Base-by-base conservation (phyloP, 768 basidiomycete genomes). In the Kwoniella mangroviensis region DNA sequence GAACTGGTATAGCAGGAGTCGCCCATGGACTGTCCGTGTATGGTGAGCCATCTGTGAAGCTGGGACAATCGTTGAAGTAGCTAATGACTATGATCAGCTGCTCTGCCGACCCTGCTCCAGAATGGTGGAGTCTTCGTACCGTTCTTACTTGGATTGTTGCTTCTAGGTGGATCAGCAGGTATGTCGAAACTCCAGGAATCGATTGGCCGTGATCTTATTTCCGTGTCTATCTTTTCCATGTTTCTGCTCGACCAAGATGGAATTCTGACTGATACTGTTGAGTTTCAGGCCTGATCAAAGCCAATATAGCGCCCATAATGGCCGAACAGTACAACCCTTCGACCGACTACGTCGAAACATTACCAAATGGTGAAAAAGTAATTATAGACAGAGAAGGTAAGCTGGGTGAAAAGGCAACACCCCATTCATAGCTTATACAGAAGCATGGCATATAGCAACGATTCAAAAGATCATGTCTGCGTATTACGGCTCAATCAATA, bases 401-500 rank as follows among this genome's bases (percentile, higher is more conserved):
- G 59, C n/a, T n/a, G 7, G 19, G 19, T 55, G 53, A 21, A 55
- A 26, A 55, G 10, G 26, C 42, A 43, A n/a, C n/a, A n/a, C n/a
- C n/a, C n/a, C n/a, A n/a, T n/a, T n/a, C n/a, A n/a, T n/a, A n/a
- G n/a, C n/a, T n/a, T n/a, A n/a, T n/a, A n/a, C n/a, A n/a, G n/a
- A n/a, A n/a, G n/a, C n/a, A n/a, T n/a, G n/a, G n/a, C n/a, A n/a
- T n/a, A n/a, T 28, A 73, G 71, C 69, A 15, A 80, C 75, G 9
- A 75, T 80, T 11, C 73, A 76, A 40, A 59, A 71, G 19, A 75
- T 74, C 63, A 65, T 79, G 55, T 69, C 74, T 4, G 64, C 64
- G 10, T 81, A 78, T 63, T 81, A 79, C 63, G 76, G 71, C 49
- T 72, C 70, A 10, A 76, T 79, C 75, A 82, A 82, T 68, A 62